Conservation (phyloP, 2,329 filamentous ascomycete species). For the Alternaria atra region DNA sequence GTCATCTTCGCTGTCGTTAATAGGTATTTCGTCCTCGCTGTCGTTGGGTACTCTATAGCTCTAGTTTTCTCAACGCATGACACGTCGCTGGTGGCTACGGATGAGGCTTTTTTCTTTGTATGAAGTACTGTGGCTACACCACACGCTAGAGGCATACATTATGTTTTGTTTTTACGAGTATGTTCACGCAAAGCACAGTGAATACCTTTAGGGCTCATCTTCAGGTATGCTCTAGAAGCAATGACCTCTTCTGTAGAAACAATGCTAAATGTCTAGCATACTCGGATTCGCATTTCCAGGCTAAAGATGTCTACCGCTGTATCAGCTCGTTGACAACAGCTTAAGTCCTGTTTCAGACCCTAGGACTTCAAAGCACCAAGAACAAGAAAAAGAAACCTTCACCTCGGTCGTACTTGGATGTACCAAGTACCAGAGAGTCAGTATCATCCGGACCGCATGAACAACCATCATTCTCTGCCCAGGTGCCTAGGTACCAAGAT, state of each 20-base stretch:
- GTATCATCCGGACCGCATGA: background rate
- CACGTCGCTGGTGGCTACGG: too few species aligned
- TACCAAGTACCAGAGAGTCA: background rate
- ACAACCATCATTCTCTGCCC: background rate
- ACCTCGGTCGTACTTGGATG: background rate
- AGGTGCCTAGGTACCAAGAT: background rate
- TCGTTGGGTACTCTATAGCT: too few species aligned
- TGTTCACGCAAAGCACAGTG: background rate
- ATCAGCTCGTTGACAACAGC: background rate
- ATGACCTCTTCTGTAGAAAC: background rate
- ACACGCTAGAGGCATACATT: too few species aligned
- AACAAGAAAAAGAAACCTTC: background rate
- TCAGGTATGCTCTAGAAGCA: background rate
- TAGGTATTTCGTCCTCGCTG: too few species aligned
- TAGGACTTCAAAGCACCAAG: background rate
- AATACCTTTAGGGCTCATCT: background rate
- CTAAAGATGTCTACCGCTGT: background rate
- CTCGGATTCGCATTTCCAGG: background rate
- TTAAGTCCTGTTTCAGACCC: background rate
- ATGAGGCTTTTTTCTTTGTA: too few species aligned
- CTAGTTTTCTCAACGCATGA: too few species aligned
- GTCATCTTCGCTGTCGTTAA: slow-evolving; percentile 53
- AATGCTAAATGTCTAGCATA: background rate
- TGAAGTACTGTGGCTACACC: too few species aligned
- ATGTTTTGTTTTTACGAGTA: too few species aligned